Percentiles rank a stretch among this genome's conserved stretches.
phyloP scores from a whole-genome alignment of 345 rosid genomes.

The Salix purpurea region DNA sequence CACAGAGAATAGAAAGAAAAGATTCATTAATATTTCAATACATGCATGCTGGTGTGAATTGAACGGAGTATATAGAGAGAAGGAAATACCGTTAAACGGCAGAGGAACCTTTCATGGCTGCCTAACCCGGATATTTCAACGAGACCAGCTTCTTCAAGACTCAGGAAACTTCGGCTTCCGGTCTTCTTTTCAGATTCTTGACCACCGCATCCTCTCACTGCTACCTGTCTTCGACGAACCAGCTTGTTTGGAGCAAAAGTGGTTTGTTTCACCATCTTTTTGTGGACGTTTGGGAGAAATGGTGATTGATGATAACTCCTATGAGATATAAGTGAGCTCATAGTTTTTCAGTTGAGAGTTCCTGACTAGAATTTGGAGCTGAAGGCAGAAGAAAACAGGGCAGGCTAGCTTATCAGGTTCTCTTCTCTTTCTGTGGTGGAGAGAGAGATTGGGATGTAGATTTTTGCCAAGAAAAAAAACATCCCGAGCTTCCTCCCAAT shows the following conservation, averaged over 20 bases:
- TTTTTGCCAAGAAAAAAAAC: too few species aligned
- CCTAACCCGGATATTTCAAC: conserved; percentile 75
- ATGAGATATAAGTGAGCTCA: conserved; percentile 24
- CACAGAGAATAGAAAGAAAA: too few species aligned
- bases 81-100: conserved; percentile 71
- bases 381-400: neutral
- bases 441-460: too few species aligned
- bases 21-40: too few species aligned
- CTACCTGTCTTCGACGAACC: conserved; percentile 7
- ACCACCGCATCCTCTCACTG: conserved; percentile 32
- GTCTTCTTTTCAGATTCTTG: conserved; percentile 32
- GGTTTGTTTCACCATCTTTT: neutral
- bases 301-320: conserved; percentile 20
- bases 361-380: neutral
- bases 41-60: neutral
- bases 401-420: too few species aligned
- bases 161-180: conserved; percentile 52
- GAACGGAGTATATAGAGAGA: neutral
- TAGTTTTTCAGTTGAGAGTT: neutral
- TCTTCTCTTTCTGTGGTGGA: too few species aligned
- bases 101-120: conserved; percentile 78
- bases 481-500: too few species aligned
- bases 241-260: conserved; percentile 9
- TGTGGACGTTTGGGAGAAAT: conserved; percentile 13
- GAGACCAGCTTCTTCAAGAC: conserved; percentile 83